These are phyloP conservation scores for Penicillium sp. DNA, from an alignment of 2,329 filamentous ascomycete genomes.

Conservation along the genomic window DNA sequence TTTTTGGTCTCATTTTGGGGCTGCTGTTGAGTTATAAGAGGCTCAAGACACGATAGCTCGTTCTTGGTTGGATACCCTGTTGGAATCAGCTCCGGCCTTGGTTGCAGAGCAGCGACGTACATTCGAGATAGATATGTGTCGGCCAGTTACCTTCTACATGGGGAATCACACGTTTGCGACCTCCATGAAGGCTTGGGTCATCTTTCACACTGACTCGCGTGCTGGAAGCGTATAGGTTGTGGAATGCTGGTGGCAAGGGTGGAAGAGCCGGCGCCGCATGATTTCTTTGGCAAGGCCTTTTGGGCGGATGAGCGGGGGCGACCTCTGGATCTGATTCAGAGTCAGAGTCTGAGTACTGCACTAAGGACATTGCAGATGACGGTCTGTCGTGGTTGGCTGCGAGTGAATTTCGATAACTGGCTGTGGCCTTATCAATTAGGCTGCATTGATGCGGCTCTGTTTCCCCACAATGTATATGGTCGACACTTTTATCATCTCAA, in stretches of 20 bases:
- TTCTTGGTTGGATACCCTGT: slow-evolving; percentile 39
- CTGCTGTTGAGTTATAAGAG: slow-evolving; percentile 19
- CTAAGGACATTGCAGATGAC: slow-evolving; percentile 51
- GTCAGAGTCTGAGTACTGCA: slow-evolving; percentile 55
- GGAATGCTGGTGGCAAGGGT: slow-evolving; percentile 72
- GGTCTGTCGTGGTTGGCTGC: too few relatives aligned
- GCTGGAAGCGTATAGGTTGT: slow-evolving; percentile 81
- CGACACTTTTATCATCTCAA: too few relatives aligned
- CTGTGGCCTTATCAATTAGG: too few relatives aligned
- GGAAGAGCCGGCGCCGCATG: slow-evolving; percentile 47
- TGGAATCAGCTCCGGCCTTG: slow-evolving; percentile 12
- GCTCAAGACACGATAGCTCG: slow-evolving; percentile 31
- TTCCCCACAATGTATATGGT: too few relatives aligned
- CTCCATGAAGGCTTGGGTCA: slow-evolving; percentile 77
- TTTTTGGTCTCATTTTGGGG: slow-evolving; percentile 8
- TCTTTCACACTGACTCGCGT: slow-evolving; percentile 71
- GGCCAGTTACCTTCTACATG: slow-evolving; percentile 90
- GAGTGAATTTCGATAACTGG: too few relatives aligned
- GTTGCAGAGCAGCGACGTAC: slow-evolving; percentile 47
- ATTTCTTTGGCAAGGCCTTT: slow-evolving; percentile 20
- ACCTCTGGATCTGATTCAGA: slow-evolving; percentile 35
- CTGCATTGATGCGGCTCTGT: too few relatives aligned
- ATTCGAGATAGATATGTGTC: slow-evolving; percentile 86
- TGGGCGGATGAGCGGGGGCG: slow-evolving; percentile 17
- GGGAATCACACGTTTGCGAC: slow-evolving; percentile 72